These are phyloP conservation scores for Cordyceps militaris DNA, from an alignment of 2,329 filamentous ascomycete genomes.

Conservation along the genomic window DNA sequence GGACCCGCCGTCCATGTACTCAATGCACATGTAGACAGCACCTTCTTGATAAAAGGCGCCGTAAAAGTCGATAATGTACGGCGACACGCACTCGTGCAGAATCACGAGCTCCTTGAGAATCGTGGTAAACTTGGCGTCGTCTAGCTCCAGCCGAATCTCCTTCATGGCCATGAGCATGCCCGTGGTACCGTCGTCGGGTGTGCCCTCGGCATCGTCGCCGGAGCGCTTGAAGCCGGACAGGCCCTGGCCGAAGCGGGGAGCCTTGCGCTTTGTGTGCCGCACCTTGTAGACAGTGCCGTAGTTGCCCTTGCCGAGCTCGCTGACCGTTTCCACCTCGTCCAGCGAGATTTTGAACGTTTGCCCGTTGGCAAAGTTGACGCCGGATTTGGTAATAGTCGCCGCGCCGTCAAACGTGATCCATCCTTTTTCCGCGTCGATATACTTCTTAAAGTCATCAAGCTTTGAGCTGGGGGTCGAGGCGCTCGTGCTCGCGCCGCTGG, in stretches of 20 bases:
- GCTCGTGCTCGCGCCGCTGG: slow-evolving; percentile 16
- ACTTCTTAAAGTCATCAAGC: slow-evolving; percentile 61
- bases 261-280: slow-evolving; percentile 63
- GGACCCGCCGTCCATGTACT: slow-evolving; percentile 97
- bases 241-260: slow-evolving; percentile 53
- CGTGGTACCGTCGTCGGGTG: slow-evolving; percentile 39
- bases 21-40: slow-evolving; percentile 97
- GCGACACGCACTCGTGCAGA: slow-evolving; percentile 86
- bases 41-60: slow-evolving; percentile 98
- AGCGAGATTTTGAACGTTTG: slow-evolving; percentile 89
- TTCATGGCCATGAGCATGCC: slow-evolving; percentile 98
- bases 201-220: slow-evolving; percentile 19
- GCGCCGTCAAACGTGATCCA: slow-evolving; percentile 91
- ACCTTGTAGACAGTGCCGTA: slow-evolving; percentile 98
- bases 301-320: slow-evolving; percentile 94
- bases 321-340: slow-evolving; percentile 87
- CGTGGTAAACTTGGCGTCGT: slow-evolving; percentile 92
- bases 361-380: slow-evolving; percentile 87
- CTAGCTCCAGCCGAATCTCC: slow-evolving; percentile 89
- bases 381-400: slow-evolving; percentile 78
- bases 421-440: slow-evolving; percentile 85
- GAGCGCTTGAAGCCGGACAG: slow-evolving; percentile 40
- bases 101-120: slow-evolving; percentile 98
- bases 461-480: slow-evolving; percentile 35
- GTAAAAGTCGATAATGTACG: slow-evolving; percentile 98